A percentile compares a stretch with the other conserved stretches of the same genome.
Conservation (phyloP, 2,329 filamentous ascomycete species). For the Penicillium sp. region DNA sequence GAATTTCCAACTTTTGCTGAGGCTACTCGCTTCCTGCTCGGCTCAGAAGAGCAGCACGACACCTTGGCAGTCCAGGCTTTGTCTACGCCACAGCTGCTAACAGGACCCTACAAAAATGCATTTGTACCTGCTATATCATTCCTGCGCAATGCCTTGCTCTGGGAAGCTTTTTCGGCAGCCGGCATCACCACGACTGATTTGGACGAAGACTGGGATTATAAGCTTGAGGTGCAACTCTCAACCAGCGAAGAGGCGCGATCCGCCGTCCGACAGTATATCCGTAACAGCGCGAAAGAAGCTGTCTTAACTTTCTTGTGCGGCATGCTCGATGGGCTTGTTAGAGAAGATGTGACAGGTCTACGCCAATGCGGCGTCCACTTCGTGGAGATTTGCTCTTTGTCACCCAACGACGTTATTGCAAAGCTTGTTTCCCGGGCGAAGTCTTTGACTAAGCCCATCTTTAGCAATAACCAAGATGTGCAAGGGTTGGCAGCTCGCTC, state of each 20-base stretch:
- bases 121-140: conserved; percentile 72
- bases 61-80: not conserved
- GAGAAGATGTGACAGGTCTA: conserved; percentile 40
- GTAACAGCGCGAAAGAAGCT: conserved; percentile 34
- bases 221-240: conserved; percentile 70
- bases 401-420: conserved; percentile 54
- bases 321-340: conserved; percentile 47
- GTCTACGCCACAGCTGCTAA: conserved; percentile 24
- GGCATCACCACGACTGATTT: conserved; percentile 52
- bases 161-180: conserved; percentile 54
- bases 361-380: conserved; percentile 52
- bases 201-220: conserved; percentile 81
- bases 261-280: conserved; percentile 46
- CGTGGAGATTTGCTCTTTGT: conserved; percentile 56
- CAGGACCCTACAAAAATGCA: conserved; percentile 46
- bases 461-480: conserved; percentile 70
- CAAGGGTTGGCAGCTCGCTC: conserved; percentile 67
- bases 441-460: conserved; percentile 61
- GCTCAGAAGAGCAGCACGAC: conserved; percentile 18
- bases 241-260: conserved; percentile 67
- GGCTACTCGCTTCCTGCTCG: conserved; percentile 35
- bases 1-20: conserved; percentile 41
- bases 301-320: conserved; percentile 45
- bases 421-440: conserved; percentile 51
- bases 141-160: conserved; percentile 61